Evolutionary conservation across 2,329 filamentous ascomycete genomes (phyloP), one percentile per base, ranked within the genome.

Genomic region (Pyricularia sp.): DNA sequence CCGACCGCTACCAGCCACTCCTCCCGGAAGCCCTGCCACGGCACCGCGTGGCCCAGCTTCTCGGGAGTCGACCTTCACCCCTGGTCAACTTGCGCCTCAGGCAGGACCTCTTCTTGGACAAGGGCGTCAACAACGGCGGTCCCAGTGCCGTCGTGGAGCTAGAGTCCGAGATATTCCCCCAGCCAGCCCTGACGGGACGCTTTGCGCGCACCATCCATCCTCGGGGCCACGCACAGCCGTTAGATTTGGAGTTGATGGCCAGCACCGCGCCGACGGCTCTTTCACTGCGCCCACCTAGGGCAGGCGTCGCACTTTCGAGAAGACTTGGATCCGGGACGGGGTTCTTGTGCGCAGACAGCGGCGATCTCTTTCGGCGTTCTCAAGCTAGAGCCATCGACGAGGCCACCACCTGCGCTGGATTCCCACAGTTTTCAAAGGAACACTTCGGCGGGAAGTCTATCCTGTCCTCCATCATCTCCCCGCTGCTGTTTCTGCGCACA

Each of bases 331-430:
- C 71, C 17, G 81, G 81, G 7, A 78, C 75, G 0, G 75, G 74
- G 12, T 82, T 82, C 65, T 66, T 79, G 50, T 76, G 79, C 28
- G 75, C 76, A 4, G 82, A 84, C 71, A 81, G 77, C 55, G 82
- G 81, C 4, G 78, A 81, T 66, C 82, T 14, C 23, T 71, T 31
- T 66, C 75, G 28, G 69, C 70, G n/a, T 69, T 71, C 20, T 26
- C 59, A 63, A 6, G 25, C 12, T 26, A 63, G 26, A 28, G 25
- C 25, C 11, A 10, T 28, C 7, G 55, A 30, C 28, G 66, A 68
- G 10, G 25, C 26, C 25, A 36, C 30, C 42, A 70, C 69, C 61
- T 71, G 67, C 31, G 33, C 28, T 36, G 64, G 55, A 61, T 69
- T 55, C 59, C 64, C 64, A 4, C 36, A 30, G 26, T 69, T 68